Base-by-base conservation (phyloP, 2,329 filamentous ascomycete genomes). In the Mycosphaerella sp. region DNA sequence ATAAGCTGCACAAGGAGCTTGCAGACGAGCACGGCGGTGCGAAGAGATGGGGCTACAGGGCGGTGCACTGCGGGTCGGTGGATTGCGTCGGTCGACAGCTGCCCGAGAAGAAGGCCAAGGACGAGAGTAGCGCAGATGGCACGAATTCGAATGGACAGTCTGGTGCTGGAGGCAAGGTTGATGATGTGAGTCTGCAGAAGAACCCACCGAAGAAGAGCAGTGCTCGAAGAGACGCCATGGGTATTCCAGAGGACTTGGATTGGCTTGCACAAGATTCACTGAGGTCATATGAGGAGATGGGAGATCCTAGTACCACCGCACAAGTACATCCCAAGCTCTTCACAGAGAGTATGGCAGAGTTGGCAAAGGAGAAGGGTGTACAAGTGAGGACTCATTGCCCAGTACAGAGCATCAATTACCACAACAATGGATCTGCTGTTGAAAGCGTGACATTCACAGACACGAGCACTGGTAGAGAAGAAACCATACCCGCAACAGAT, bases 301-400 rank as follows among this genome's bases (percentile, higher is more conserved):
- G 88, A 2, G 84, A 81, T 2, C 80, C 82, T 0, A 79, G 78
- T 1, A 87, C 89, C 55, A 97, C 93, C 1, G 87, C 93, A 0
- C 93, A 98, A 70, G 91, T 97, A 2, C 91, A 98, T 64, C 93
- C 93, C 0, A 87, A 85, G 55, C 83, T 89, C 40, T 97, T 98
- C 66, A 97, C 93, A 0, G 91, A 81, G 0, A 77, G 83, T 13
- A 94, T 97, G 58, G 87, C 87, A 4, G 74, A 81, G 37, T 76
- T 96, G 10, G 89, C 91, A 0, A 72, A 79, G 50, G 80, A 87
- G 45, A 65, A 68, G 32, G 75, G 75, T 1, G 74, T 70, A 0
- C 68, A 84, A 17, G 76, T 96, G 47, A 74, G 81, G 27, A 75
- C 85, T 39, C 82, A 84, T 21, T 54, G 66, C 8, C 78, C 81